These are phyloP conservation scores for Penicillium samsonianum DNA, from an alignment of 495 filamentous ascomycete genomes.

Conservation along the genomic window DNA sequence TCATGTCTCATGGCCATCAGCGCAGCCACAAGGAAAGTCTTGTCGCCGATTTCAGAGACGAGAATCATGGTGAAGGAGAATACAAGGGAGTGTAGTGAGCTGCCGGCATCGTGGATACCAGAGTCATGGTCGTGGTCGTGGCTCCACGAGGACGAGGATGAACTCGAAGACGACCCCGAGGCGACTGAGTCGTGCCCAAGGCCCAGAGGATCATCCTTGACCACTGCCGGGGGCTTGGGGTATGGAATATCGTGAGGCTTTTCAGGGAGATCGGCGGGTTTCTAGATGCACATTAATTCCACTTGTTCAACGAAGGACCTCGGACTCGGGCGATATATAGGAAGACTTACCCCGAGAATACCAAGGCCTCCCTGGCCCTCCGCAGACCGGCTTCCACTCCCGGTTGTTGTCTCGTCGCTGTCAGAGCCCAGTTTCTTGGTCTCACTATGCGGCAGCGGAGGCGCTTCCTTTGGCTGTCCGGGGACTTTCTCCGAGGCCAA, in stretches of 20 bases:
- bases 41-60: constrained; percentile 96
- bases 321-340: background rate
- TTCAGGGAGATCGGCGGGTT: constrained; percentile 77
- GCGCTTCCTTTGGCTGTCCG: constrained; percentile 79
- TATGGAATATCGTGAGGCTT: constrained; percentile 77
- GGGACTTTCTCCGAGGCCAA: constrained; percentile 72
- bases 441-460: constrained; percentile 77
- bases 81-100: constrained; percentile 85
- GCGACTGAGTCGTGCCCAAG: constrained; percentile 54
- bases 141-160: constrained; percentile 4
- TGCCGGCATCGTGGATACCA: constrained; percentile 59
- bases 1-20: constrained; percentile 99
- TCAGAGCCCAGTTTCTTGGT: constrained; percentile 56
- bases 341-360: constrained; percentile 64
- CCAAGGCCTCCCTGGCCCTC: constrained; percentile 47
- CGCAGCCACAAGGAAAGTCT: constrained; percentile 95
- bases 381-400: constrained; percentile 18
- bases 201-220: constrained; percentile 65
- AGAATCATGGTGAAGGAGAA: constrained; percentile 97
- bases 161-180: constrained; percentile 35
- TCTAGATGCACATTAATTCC: constrained; percentile 50
- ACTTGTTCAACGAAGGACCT: constrained; percentile 20
- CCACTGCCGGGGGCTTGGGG: constrained; percentile 66
- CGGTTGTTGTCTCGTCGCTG: constrained; percentile 28
- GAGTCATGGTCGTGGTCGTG: constrained; percentile 38